phyloP scores from a whole-genome alignment of 2,329 filamentous ascomycete species.

The Fusarium tuaranense region DNA sequence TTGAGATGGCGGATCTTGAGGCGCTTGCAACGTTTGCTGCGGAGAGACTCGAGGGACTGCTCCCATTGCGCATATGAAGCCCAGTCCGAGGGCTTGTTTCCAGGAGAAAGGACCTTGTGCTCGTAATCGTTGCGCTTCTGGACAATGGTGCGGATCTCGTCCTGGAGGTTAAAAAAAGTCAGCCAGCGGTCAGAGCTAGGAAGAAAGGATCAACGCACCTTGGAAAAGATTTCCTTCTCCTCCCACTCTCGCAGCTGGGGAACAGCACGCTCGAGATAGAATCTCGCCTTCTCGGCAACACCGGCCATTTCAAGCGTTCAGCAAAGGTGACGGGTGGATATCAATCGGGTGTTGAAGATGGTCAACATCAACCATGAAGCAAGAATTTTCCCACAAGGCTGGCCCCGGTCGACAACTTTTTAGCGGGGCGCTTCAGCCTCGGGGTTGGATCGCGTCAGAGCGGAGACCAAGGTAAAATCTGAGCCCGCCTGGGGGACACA shows the following conservation, averaged over 20 bases:
- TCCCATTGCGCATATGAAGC: constrained; percentile 84
- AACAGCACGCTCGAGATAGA: constrained; percentile 91
- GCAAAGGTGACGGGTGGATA: constrained; percentile 10
- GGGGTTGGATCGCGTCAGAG: background rate
- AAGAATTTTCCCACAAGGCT: constrained; percentile 40
- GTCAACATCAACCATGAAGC: constrained; percentile 2
- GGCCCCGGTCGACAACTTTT: constrained; percentile 27
- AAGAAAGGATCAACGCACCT: constrained; percentile 60
- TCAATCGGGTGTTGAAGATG: background rate
- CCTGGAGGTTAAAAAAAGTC: constrained; percentile 60
- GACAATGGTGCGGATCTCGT: constrained; percentile 90
- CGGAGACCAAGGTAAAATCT: background rate
- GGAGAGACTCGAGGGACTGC: constrained; percentile 77
- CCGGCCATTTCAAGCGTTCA: constrained; percentile 71
- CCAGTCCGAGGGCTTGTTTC: constrained; percentile 82
- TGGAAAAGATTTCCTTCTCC: constrained; percentile 89
- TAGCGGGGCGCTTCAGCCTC: constrained; percentile 21
- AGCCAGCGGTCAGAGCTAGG: background rate
- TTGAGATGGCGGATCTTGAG: constrained; percentile 77
- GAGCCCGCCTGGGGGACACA: background rate
- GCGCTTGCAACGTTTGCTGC: constrained; percentile 84
- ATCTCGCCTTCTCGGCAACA: constrained; percentile 93
- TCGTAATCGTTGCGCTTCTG: constrained; percentile 94
- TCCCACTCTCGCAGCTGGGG: constrained; percentile 94
- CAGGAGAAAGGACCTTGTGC: constrained; percentile 87